Evolutionary conservation across 2,329 filamentous ascomycete genomes (phyloP).

Genomic region (Scleromitrula shiraiana): DNA sequence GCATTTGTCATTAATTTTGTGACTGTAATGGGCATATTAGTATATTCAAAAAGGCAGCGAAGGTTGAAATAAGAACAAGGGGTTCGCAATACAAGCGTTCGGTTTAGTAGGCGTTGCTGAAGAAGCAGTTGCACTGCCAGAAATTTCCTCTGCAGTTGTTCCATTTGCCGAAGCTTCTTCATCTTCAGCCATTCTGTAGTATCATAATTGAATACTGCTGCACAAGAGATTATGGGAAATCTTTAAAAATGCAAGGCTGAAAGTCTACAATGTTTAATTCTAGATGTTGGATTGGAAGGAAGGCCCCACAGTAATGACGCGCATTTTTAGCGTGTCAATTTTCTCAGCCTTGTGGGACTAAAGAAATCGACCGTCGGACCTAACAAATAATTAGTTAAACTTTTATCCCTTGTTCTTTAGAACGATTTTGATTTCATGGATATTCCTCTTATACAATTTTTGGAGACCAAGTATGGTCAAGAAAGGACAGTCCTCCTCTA

Average conservation of each 20-base stretch:
- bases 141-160: slow-evolving; percentile 36
- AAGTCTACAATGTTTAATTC: no score
- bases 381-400: no score
- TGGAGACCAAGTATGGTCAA: slow-evolving; percentile 28
- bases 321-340: background rate
- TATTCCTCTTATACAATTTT: slow-evolving; percentile 2
- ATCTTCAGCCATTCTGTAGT: background rate
- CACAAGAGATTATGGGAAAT: no score
- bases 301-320: slow-evolving; percentile 3
- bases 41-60: background rate
- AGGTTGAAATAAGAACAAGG: background rate
- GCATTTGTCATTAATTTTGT: slow-evolving; percentile 40
- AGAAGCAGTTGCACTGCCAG: slow-evolving; percentile 29
- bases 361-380: background rate
- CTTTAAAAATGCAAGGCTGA: no score
- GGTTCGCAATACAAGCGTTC: slow-evolving; percentile 37
- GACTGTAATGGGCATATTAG: slow-evolving; percentile 31
- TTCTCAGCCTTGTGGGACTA: slow-evolving; percentile 5
- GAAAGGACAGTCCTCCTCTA: slow-evolving; percentile 26
- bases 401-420: background rate
- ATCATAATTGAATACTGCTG: background rate
- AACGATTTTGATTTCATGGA: slow-evolving; percentile 7
- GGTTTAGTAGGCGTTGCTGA: slow-evolving; percentile 17
- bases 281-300: no score
- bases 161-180: slow-evolving; percentile 30